Conservation (phyloP, 2,329 filamentous ascomycete species). For the Penicillium sp. region DNA sequence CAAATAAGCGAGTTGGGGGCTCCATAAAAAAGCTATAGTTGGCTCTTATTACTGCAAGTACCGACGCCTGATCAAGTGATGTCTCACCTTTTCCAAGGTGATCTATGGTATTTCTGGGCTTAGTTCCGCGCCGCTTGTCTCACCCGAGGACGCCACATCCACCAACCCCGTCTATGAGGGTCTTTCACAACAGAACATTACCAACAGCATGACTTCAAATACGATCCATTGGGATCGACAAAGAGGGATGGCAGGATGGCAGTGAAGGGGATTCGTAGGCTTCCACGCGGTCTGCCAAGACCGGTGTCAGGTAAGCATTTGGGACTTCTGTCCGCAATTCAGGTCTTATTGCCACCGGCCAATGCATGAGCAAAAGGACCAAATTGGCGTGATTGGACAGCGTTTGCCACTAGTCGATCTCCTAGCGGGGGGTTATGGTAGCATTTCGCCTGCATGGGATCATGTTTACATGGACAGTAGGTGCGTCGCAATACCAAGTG, state of each 20-base stretch:
- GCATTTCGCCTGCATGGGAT: neutral
- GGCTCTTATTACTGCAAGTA: neutral
- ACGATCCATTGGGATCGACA: neutral
- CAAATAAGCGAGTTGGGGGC: neutral
- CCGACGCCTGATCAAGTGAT: neutral
- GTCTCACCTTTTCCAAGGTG: slow-evolving; percentile 7
- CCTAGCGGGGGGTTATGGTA: neutral
- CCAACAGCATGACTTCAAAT: neutral
- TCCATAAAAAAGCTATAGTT: neutral
- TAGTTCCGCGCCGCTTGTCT: slow-evolving; percentile 4
- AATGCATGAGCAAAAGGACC: neutral
- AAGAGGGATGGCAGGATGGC: neutral
- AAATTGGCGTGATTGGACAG: neutral
- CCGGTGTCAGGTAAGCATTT: slow-evolving; percentile 1
- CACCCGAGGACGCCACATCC: slow-evolving; percentile 4
- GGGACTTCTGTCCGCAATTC: neutral
- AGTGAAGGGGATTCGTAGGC: slow-evolving; percentile 12
- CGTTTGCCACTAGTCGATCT: neutral
- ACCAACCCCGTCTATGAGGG: neutral
- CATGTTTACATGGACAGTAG: neutral
- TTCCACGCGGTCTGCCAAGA: slow-evolving; percentile 17
- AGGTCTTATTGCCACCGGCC: neutral
- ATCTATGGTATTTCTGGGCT: slow-evolving; percentile 2
- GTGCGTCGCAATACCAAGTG: neutral
- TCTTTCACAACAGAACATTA: neutral